Conservation (phyloP, 1,284 basidiomycete genomes). For the Marasmius tenuissimus region DNA sequence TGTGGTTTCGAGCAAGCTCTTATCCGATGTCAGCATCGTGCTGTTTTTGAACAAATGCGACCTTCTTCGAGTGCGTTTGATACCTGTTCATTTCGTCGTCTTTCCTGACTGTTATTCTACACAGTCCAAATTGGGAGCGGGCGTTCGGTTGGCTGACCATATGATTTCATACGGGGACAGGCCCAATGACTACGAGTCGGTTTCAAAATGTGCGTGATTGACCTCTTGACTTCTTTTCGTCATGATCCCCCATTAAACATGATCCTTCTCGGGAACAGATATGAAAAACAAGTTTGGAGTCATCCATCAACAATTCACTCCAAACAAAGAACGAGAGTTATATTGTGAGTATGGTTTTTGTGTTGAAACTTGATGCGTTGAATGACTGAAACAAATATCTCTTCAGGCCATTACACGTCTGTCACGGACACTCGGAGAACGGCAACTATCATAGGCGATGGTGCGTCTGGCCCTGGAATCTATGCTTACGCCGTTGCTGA, state of each 20-base stretch:
- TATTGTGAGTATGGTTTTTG: constrained; percentile 48
- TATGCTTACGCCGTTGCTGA: not conserved
- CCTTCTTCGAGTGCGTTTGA: constrained; percentile 55
- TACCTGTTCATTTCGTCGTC: constrained; percentile 6
- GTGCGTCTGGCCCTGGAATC: constrained; percentile 28
- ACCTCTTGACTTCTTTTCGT: not conserved
- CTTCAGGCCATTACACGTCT: constrained; percentile 72
- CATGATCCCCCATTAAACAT: not conserved
- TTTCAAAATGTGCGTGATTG: constrained; percentile 62
- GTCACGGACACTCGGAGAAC: constrained; percentile 70
- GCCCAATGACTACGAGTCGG: constrained; percentile 72
- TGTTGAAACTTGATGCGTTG: not conserved
- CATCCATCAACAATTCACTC: constrained; percentile 64
- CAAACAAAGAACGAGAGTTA: constrained; percentile 67
- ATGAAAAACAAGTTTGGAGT: constrained; percentile 71
- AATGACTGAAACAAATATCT: constrained; percentile 11
- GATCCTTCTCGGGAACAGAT: constrained; percentile 40
- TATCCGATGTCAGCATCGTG: constrained; percentile 69
- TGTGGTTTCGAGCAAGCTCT: constrained; percentile 67
- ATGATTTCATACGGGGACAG: constrained; percentile 68
- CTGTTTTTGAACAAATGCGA: constrained; percentile 81
- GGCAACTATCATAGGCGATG: constrained; percentile 54
- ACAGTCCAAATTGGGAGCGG: constrained; percentile 70
- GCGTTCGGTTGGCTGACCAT: constrained; percentile 66
- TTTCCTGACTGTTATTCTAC: constrained; percentile 10